These are phyloP conservation scores for Barnettozyma wickerhamii DNA, from an alignment of 805 yeast species.

Conservation along the genomic window DNA sequence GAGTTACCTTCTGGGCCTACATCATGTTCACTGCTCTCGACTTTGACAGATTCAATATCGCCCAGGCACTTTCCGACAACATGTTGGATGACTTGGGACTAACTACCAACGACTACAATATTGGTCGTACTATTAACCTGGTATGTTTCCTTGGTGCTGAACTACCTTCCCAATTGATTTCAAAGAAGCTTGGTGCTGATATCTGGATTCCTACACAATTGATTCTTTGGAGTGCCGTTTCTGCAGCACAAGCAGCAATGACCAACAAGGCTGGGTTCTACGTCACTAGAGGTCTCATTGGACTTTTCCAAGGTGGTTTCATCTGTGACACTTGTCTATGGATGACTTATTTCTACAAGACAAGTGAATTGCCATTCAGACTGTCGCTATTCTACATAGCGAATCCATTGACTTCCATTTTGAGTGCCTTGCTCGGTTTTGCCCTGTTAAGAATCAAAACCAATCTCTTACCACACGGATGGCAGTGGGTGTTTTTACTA, in stretches of 20 bases:
- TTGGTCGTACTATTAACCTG: conserved; percentile 47
- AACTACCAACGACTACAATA: conserved; percentile 52
- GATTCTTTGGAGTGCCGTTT: conserved; percentile 52
- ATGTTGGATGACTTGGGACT: conserved; percentile 46
- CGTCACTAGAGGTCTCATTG: conserved; percentile 46
- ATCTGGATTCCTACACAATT: conserved; percentile 57
- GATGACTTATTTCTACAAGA: conserved; percentile 64
- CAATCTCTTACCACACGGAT: too few species aligned
- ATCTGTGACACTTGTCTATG: conserved; percentile 61
- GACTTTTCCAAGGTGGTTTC: conserved; percentile 60
- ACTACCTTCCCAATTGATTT: conserved; percentile 58
- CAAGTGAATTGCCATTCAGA: conserved; percentile 53
- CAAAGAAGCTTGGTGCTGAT: conserved; percentile 60
- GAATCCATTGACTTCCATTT: conserved; percentile 42
- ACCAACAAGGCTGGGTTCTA: conserved; percentile 38
- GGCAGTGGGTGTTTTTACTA: too few species aligned
- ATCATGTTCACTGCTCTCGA: conserved; percentile 54
- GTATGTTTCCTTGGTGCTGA: conserved; percentile 56
- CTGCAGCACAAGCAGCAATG: conserved; percentile 47
- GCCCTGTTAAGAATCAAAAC: too few species aligned
- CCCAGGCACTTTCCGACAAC: conserved; percentile 56
- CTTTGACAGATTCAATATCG: conserved; percentile 52
- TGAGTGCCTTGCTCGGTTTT: conserved; percentile 46
- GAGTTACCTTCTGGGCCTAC: conserved; percentile 53
- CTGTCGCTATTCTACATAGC: conserved; percentile 60